These are phyloP conservation scores for Chenopodium album DNA, from an alignment of 148 eudicot genomes.

Conservation along the genomic window DNA sequence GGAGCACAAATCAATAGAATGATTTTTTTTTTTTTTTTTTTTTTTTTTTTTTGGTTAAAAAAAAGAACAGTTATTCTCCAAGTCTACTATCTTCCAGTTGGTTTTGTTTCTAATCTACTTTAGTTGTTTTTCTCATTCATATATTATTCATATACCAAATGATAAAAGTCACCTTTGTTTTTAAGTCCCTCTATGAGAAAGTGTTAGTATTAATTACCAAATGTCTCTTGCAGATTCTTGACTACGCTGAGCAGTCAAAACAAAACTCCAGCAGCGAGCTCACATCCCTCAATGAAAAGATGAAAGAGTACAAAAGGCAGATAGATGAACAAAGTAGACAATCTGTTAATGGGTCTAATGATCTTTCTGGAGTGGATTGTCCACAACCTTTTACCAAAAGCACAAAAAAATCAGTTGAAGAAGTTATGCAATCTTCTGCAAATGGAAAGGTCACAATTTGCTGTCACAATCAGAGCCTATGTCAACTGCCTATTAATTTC, in stretches of 20 bases:
- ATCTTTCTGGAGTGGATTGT: constrained; percentile 38
- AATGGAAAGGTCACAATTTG: constrained; percentile 63
- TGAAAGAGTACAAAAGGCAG: constrained; percentile 73
- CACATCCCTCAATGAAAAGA: constrained; percentile 75
- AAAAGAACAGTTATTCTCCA: not conserved
- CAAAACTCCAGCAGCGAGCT: constrained; percentile 64
- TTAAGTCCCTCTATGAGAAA: not conserved
- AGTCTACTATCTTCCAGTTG: not conserved
- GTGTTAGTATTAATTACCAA: not conserved
- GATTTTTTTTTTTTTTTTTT: not conserved
- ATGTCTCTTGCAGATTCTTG: constrained; percentile 52
- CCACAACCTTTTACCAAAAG: constrained; percentile 48
- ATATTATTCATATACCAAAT: too few species aligned
- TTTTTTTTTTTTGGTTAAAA: not conserved
- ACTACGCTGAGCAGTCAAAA: constrained; percentile 65
- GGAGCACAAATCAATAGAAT: not conserved
- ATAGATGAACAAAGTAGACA: constrained; percentile 63
- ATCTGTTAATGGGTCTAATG: constrained; percentile 43
- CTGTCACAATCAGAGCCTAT: constrained; percentile 1
- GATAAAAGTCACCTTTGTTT: not conserved
- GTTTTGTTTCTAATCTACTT: not conserved
- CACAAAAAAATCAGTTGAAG: constrained; percentile 72
- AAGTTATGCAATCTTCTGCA: constrained; percentile 76
- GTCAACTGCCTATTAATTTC: constrained; percentile 2
- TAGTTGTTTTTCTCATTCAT: not conserved